Evolutionary conservation across 345 rosid species (phyloP).

Genomic region (Leavenworthia alabamica): DNA sequence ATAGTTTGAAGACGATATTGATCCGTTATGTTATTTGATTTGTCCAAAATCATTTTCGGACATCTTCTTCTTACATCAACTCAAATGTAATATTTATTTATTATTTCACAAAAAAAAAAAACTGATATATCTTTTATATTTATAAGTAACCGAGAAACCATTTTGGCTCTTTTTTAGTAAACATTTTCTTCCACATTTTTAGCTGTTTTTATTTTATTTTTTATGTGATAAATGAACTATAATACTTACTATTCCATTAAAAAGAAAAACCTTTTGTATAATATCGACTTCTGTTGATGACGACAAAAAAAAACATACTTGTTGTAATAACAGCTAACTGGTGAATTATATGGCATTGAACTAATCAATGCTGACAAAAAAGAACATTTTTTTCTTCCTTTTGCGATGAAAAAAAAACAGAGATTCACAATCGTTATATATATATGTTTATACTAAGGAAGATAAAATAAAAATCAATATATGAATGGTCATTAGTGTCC

Average conservation of each 20-base stretch:
- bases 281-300: conserved; percentile 30
- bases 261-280: conserved; percentile 18
- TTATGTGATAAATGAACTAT: not conserved
- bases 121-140: too few relatives aligned
- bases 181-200: too few relatives aligned
- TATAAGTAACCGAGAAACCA: too few relatives aligned
- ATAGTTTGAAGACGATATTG: too few relatives aligned
- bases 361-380: not conserved
- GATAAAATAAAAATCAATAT: not conserved
- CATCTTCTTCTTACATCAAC: too few relatives aligned
- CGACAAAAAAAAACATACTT: conserved; percentile 15
- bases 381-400: not conserved
- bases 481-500: conserved; percentile 42
- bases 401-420: not conserved
- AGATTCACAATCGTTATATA: conserved; percentile 14
- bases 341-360: conserved; percentile 22
- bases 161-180: too few relatives aligned
- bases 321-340: conserved; percentile 11
- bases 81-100: too few relatives aligned
- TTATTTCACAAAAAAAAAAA: too few relatives aligned
- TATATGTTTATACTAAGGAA: conserved; percentile 9
- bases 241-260: not conserved
- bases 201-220: too few relatives aligned
- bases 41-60: too few relatives aligned
- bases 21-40: too few relatives aligned